Evolutionary conservation across 495 filamentous ascomycete genomes (phyloP), one percentile per base, ranked within the genome.

Genomic region (Saxispiralis lemnorum): DNA sequence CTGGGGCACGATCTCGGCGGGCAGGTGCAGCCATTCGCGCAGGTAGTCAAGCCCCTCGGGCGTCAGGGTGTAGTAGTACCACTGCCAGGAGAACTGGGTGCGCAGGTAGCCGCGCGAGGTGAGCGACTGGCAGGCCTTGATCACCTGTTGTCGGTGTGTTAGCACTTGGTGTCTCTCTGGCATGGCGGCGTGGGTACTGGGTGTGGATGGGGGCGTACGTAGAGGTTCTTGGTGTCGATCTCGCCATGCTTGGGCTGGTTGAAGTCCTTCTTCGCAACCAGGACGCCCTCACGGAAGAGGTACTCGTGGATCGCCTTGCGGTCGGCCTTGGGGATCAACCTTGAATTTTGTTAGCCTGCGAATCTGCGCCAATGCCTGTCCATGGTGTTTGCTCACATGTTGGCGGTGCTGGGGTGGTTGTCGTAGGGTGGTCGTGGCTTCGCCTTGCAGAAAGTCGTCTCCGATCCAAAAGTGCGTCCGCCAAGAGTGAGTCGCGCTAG

Each of bases 221-320:
- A 94, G 58, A 97, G 85, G 76, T 97, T 97, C 78, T 88, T 89
- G 67, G 89, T 93, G 72, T 93, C 86, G 66, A 94, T 85, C 49
- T 93, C 83, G 63, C 68, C 71, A 66, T 94, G 85, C 74, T 89
- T 87, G 59, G 81, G 76, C 57, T 83, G 80, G 69, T 89, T 84
- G 73, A 77, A 92, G 72, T 97, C 83, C 74, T 97, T 97, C 74
- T 89, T 88, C 56, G 92, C 89, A 65, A 95, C 88, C 68, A 96
- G 80, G 42, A 97, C 89, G 65, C 89, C 89, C 83, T 97, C 89
- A 58, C 88, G 83, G 79, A 97, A 96, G 78, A 97, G 84, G 78
- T 96, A 94, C 80, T 96, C 84, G 72, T 97, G 92, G 73, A 97
- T 94, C 78, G 89, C 88, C 81, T 96, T 96, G 71, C 89, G 86